Base-by-base conservation (phyloP, 768 basidiomycete species). In the Steccherinum ochraceum region DNA sequence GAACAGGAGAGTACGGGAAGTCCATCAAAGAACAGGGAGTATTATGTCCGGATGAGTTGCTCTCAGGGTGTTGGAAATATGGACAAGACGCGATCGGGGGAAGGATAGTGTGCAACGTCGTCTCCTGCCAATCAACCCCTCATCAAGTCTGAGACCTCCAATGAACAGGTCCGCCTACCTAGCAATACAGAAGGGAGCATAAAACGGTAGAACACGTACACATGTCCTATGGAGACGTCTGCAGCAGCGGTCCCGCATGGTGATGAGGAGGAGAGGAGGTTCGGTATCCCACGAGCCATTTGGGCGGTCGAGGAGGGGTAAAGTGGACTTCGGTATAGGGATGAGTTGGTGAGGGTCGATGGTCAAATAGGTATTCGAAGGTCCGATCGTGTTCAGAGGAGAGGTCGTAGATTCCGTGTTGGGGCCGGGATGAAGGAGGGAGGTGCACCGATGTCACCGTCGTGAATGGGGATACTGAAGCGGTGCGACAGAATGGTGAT, bases 221-320 rank as follows among this genome's bases (percentile, higher is more conserved):
- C 76, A 77, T 85, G 83, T 42, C 77, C 74, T 52, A 85, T 85
- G 18, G 69, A 69, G 4, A 84, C 74, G 12, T 52, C 53, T n/a
- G 54, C 56, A 16, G 61, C 57, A 1, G 54, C 58, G 3, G 53
- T 49, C 45, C 57, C 51, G 25, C 54, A 51, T n/a, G 64, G 64
- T 25, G 55, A 54, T 16, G 57, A 21, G 18, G 58, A 56, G 5
- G 56, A 51, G 45, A 65, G 58, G 13, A 65, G 59, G 12, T 57
- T 48, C 4, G 61, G 50, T 21, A 54, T 51, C 3, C 54, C 53
- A 51, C 59, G 61, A 21, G 62, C 58, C 60, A 64, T 64, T 35
- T 35, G 18, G 18, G n/a, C 12, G 12, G 12, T 40, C 39, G 12
- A n/a, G 12, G n/a, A n/a, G 12, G n/a, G n/a, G 39, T 40, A 40